These are phyloP conservation scores for Phaeomoniella chlamydospora DNA, from an alignment of 2,329 filamentous ascomycete species.

Conservation along the genomic window DNA sequence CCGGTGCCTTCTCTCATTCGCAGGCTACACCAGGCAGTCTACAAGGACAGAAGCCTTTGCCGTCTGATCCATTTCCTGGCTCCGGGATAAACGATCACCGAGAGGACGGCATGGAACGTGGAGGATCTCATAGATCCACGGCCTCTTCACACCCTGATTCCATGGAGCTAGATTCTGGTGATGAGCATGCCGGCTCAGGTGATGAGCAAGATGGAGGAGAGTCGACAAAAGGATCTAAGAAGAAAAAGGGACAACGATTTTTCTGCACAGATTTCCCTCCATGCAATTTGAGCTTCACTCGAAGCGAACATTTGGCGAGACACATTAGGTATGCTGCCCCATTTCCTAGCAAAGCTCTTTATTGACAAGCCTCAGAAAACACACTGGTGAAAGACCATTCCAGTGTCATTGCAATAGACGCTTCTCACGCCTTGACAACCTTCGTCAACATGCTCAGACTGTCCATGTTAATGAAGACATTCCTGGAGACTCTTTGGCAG, in stretches of 20 bases:
- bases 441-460: slow-evolving; percentile 92
- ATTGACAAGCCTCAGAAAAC: slow-evolving; percentile 50
- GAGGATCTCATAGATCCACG: neutral
- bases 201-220: slow-evolving; percentile 49
- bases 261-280: slow-evolving; percentile 93
- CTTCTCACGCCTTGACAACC: slow-evolving; percentile 87
- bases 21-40: neutral
- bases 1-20: slow-evolving; percentile 1
- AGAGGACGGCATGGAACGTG: neutral
- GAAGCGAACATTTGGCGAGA: slow-evolving; percentile 86
- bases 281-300: slow-evolving; percentile 85
- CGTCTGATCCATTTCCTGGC: neutral
- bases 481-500: slow-evolving; percentile 80
- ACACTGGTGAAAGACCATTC: slow-evolving; percentile 92
- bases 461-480: slow-evolving; percentile 98
- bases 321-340: slow-evolving; percentile 61
- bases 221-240: slow-evolving; percentile 59
- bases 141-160: slow-evolving; percentile 1
- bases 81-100: neutral
- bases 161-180: slow-evolving; percentile 10
- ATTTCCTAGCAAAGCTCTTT: neutral
- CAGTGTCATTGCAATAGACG: slow-evolving; percentile 88
- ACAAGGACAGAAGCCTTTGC: neutral
- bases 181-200: slow-evolving; percentile 54
- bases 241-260: slow-evolving; percentile 93